These are phyloP conservation scores for Ophiostoma fasciatum DNA, from an alignment of 2,329 filamentous ascomycete species.

Conservation along the genomic window DNA sequence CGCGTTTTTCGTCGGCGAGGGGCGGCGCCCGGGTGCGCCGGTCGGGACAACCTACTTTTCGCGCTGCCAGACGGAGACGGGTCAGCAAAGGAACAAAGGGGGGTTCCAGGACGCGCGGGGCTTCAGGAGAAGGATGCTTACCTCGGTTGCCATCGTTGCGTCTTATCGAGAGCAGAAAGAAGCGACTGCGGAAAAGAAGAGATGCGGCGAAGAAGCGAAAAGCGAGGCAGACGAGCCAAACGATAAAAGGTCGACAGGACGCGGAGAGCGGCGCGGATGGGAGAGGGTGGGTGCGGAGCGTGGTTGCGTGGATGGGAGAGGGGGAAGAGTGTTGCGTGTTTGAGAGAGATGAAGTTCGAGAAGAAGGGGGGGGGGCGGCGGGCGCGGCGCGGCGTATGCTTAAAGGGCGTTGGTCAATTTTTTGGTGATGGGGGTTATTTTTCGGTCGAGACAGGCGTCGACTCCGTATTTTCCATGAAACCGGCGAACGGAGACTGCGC, in stretches of 20 bases:
- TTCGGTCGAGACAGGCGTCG: not conserved
- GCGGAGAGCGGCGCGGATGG: not conserved
- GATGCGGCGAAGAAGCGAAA: not conserved
- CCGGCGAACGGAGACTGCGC: not conserved
- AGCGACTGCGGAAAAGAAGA: not conserved
- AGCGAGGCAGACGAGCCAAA: not conserved
- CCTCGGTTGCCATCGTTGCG: conserved; percentile 10
- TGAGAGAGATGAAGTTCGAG: conserved; percentile 2
- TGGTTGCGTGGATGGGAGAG: not conserved
- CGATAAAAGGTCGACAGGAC: too few relatives aligned
- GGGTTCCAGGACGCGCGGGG: too few relatives aligned
- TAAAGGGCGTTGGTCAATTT: too few relatives aligned
- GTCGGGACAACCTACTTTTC: too few relatives aligned
- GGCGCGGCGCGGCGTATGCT: too few relatives aligned
- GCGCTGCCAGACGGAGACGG: too few relatives aligned
- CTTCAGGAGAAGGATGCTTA: too few relatives aligned
- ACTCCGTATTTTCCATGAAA: conserved; percentile 1
- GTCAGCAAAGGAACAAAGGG: not conserved
- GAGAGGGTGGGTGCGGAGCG: not conserved
- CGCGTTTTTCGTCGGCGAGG: too few relatives aligned
- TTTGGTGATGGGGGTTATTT: conserved; percentile 2
- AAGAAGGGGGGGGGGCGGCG: conserved; percentile 1
- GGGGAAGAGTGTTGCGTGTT: not conserved
- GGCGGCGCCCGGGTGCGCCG: too few relatives aligned
- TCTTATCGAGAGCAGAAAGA: conserved; percentile 4